A percentile compares a stretch with the other conserved stretches of the same genome.
Evolutionary conservation across 192 early-diverging fungal genomes (phyloP).

Genomic region (Coemansia sp.): DNA sequence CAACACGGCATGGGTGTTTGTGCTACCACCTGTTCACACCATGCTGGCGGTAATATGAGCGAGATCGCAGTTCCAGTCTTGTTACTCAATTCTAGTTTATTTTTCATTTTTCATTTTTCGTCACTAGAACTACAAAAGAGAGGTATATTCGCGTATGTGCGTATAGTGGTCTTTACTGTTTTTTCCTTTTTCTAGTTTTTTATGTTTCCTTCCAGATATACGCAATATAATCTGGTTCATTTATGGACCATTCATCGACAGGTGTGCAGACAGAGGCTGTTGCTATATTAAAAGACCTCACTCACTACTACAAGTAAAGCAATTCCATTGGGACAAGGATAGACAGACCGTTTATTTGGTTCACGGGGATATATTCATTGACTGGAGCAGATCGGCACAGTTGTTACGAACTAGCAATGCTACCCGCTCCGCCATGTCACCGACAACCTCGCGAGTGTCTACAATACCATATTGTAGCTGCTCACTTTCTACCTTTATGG

Average conservation of each 20-base stretch:
- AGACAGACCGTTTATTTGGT: background rate
- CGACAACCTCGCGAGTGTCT: constrained; percentile 28
- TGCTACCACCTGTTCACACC: too few relatives aligned
- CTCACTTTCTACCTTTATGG: constrained; percentile 11
- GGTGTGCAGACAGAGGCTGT: background rate
- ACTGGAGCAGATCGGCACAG: constrained; percentile 26
- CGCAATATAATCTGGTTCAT: background rate
- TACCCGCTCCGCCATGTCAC: constrained; percentile 37
- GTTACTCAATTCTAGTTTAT: background rate
- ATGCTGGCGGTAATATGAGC: background rate
- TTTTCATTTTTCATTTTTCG: constrained; percentile 4
- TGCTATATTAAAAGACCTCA: too few relatives aligned
- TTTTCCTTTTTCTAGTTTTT: constrained; percentile 1
- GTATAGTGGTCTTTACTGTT: background rate
- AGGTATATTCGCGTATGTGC: constrained; percentile 4
- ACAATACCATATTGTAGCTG: constrained; percentile 8
- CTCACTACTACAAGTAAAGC: background rate
- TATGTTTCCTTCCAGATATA: background rate
- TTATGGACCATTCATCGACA: background rate
- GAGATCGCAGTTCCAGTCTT: background rate
- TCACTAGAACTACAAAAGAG: constrained; percentile 5
- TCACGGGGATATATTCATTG: constrained; percentile 8
- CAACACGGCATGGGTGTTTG: too few relatives aligned
- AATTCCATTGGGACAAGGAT: too few relatives aligned
- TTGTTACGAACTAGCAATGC: constrained; percentile 19